phyloP scores from a whole-genome alignment of 2,329 filamentous ascomycete genomes.

The Aureobasidium sp. region DNA sequence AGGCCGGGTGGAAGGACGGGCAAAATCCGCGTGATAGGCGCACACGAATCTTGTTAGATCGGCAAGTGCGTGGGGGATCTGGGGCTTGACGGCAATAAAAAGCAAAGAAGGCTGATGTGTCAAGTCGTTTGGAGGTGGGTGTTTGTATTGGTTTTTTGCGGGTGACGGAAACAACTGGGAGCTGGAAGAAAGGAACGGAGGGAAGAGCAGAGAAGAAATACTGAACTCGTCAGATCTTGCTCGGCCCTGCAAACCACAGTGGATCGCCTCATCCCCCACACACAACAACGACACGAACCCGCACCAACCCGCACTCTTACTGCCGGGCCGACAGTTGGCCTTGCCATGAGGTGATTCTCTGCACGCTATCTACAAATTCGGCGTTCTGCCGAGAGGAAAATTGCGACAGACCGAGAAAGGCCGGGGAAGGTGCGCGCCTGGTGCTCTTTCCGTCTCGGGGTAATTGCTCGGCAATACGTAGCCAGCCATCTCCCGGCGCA shows the following conservation, averaged over 20 bases:
- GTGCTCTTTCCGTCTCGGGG: constrained; percentile 2
- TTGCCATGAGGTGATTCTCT: not conserved
- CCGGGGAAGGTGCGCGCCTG: constrained; percentile 5
- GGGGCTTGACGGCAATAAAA: constrained; percentile 4
- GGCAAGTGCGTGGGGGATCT: constrained; percentile 6
- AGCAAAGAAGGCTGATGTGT: constrained; percentile 11
- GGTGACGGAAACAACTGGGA: not conserved
- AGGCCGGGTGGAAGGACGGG: constrained; percentile 5
- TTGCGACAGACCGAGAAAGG: constrained; percentile 3
- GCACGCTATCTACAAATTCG: constrained; percentile 1
- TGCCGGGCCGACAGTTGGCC: constrained; percentile 6
- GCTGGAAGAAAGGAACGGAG: not conserved
- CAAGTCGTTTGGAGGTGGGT: not conserved
- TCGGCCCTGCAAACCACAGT: constrained; percentile 2
- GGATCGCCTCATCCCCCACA: constrained; percentile 10
- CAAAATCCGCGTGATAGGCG: constrained; percentile 2
- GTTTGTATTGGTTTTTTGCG: not conserved
- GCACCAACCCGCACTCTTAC: not conserved
- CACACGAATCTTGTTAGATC: constrained; percentile 7
- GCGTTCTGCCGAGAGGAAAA: constrained; percentile 1
- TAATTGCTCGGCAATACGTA: constrained; percentile 3
- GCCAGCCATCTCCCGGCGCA: not conserved
- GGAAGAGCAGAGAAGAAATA: constrained; percentile 1
- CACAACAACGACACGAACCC: not conserved
- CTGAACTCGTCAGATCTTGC: not conserved